A percentile compares a stretch with the other conserved stretches of the same genome.
These are phyloP conservation scores for Postia placenta DNA, from an alignment of 768 basidiomycete species.

Conservation along the genomic window DNA sequence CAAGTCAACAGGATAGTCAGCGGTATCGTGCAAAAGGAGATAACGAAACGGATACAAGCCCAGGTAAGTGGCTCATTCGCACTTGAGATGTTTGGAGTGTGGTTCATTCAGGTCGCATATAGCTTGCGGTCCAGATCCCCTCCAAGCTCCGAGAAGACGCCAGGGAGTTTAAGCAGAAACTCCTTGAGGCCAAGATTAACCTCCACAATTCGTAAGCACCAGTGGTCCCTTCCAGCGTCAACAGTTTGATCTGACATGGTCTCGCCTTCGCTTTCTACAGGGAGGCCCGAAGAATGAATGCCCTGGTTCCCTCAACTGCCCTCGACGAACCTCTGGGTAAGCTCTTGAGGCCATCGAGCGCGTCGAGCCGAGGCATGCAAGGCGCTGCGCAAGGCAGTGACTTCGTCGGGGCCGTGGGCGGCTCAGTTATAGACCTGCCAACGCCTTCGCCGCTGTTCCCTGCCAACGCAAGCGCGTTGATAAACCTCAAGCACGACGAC, in stretches of 20 bases:
- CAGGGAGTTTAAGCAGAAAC: neutral
- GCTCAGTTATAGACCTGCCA: neutral
- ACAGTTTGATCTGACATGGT: no score
- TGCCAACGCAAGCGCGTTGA: slow-evolving; percentile 37
- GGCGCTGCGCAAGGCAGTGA: no score
- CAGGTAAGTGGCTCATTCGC: neutral
- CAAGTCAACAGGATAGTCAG: neutral
- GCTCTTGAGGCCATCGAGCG: neutral
- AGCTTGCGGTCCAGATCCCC: slow-evolving; percentile 1
- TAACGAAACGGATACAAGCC: neutral
- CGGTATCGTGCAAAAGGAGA: neutral
- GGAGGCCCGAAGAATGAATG: neutral
- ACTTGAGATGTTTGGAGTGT: neutral
- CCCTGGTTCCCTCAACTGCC: neutral
- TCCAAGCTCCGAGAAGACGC: neutral
- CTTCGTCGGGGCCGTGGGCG: no score
- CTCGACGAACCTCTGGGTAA: slow-evolving; percentile 1
- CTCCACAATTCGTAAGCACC: slow-evolving; percentile 5
- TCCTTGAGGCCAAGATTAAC: neutral
- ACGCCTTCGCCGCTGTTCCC: slow-evolving; percentile 43
- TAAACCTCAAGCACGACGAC: slow-evolving; percentile 35
- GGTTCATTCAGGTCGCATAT: neutral
- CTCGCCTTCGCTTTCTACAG: neutral
- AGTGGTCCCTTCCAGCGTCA: neutral
- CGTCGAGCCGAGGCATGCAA: neutral